Evolutionary conservation across 2,329 filamentous ascomycete genomes (phyloP).

Genomic region (Mollisia scopiformis): DNA sequence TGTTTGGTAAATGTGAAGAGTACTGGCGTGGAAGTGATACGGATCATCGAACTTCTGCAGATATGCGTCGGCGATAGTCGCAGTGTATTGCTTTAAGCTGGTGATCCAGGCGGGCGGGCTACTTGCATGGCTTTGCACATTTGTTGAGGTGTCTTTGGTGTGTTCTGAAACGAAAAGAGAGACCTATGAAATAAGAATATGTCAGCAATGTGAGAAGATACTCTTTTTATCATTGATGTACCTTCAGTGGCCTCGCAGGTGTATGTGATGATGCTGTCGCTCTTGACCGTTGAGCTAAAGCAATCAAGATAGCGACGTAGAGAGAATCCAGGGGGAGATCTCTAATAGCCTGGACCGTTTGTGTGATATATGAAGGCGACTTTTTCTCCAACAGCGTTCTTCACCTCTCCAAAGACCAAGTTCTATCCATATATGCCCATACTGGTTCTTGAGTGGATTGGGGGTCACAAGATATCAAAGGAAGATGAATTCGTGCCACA

Average conservation of each 20-base stretch:
- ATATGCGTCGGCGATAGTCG: conserved; percentile 5
- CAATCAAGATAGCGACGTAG: conserved; percentile 7
- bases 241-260: conserved; percentile 1
- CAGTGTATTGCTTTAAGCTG: conserved; percentile 9
- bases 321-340: conserved; percentile 2
- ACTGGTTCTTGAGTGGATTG: background rate
- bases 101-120: background rate
- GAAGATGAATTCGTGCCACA: background rate
- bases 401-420: conserved; percentile 4
- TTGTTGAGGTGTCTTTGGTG: background rate
- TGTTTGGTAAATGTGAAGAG: conserved; percentile 2
- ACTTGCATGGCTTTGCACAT: background rate
- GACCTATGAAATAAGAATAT: conserved; percentile 5
- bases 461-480: background rate
- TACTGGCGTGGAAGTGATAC: background rate
- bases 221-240: background rate
- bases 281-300: conserved; percentile 6
- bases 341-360: background rate
- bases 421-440: conserved; percentile 8
- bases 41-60: conserved; percentile 12
- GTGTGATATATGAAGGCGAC: background rate
- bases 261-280: background rate
- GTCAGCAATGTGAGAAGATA: background rate
- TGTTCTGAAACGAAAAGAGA: conserved; percentile 9
- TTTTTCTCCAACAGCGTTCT: background rate